Base-by-base conservation (phyloP, 306 rosid genomes). In the Quercus parvula region DNA sequence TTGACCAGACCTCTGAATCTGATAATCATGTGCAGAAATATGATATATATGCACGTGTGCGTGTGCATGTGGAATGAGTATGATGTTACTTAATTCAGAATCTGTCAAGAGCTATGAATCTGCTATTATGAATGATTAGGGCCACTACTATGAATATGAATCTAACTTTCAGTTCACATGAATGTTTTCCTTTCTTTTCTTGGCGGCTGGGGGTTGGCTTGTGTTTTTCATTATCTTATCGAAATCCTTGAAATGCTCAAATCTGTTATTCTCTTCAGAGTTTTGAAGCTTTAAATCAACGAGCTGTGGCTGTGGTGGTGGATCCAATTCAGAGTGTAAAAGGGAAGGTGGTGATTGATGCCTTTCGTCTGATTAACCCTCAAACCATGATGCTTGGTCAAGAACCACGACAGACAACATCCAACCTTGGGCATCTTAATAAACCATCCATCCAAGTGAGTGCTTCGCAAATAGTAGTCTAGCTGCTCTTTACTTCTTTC, bases 311-410 rank as follows among this genome's bases (percentile, higher is more conserved):
- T 27, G 99, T 95, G 67, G 99, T 92, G 80, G 97, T 95, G 73
- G 99, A 95, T 85, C 99, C 99, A 19, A 90, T 95, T 79, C 99
- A 92, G 79, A 91, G 97, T 77, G 99, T 94, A 68, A 92, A 94
- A 84, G 99, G 99, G 59, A 94, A 92, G 86, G 97, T 95, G 83
- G 97, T 91, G 76, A 95, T 95, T 56, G 99, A 95, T 75, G 99
- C 99, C 28, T 95, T 95, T 80, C 97, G 97, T 74, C 85, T 95
- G 56, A 92, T 95, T 75, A 95, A 95, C 80, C 97, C 99, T 24
- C 97, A 95, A 44, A 91, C 97, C 27, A 91, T 94, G 99, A 87
- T 95, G 99, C 92, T 94, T 69, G 95, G 97, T 77, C 97, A 90
- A 81, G 99, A 92, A 84, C 99, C 99, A 22, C 87, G 99, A 2